Evolutionary conservation across 2,329 filamentous ascomycete genomes (phyloP).

Genomic region (Epichloe aotearoae): DNA sequence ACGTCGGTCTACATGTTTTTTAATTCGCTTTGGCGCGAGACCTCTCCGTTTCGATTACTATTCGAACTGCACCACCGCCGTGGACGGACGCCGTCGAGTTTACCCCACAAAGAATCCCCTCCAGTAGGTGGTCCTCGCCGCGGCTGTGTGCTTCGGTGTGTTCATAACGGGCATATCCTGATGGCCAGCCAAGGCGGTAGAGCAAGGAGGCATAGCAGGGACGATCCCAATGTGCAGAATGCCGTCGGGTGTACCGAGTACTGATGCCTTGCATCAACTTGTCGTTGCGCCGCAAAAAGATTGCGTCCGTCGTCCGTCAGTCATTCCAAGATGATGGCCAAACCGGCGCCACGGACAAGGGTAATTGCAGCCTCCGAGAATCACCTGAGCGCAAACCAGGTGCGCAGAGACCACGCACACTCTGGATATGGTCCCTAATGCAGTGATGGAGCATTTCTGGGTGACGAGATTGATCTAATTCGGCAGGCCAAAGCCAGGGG

Average conservation of each 20-base stretch:
- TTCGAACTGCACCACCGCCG: neutral
- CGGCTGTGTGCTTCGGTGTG: no score
- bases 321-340: neutral
- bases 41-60: neutral
- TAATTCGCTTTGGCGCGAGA: neutral
- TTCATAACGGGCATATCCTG: neutral
- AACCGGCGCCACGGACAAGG: neutral
- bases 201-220: neutral
- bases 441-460: neutral
- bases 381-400: neutral
- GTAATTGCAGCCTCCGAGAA: neutral
- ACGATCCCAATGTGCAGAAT: no score
- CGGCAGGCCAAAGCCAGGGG: neutral
- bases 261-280: no score
- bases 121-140: no score
- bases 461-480: neutral
- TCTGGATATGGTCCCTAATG: neutral
- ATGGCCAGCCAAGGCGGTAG: neutral
- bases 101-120: neutral
- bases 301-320: neutral
- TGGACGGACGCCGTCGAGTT: neutral
- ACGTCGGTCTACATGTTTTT: neutral
- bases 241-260: no score
- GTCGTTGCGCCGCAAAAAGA: neutral
- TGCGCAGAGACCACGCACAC: neutral